Evolutionary conservation across 2,329 filamentous ascomycete genomes (phyloP).

Genomic region (Cladosporium sp.): DNA sequence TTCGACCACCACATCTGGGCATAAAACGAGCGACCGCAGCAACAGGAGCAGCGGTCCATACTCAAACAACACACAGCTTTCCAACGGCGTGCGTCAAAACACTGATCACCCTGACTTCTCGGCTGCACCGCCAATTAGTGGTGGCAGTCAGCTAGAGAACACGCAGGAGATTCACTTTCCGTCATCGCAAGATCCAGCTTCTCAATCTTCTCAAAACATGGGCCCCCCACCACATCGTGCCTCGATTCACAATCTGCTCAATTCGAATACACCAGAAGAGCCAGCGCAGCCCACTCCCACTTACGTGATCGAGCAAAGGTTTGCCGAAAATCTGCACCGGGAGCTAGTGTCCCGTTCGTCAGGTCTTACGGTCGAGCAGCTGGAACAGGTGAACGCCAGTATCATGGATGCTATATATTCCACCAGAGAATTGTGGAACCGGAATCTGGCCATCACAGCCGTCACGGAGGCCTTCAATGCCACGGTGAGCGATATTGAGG

Average conservation of each 20-base stretch:
- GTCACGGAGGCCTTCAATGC: slow-evolving; percentile 74
- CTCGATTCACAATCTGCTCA: slow-evolving; percentile 45
- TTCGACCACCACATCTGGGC: slow-evolving; percentile 80
- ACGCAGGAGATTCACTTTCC: slow-evolving; percentile 56
- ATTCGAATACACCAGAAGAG: slow-evolving; percentile 30
- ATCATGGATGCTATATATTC: slow-evolving; percentile 91
- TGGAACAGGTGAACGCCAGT: slow-evolving; percentile 88
- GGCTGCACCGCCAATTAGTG: slow-evolving; percentile 48
- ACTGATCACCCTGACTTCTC: slow-evolving; percentile 57
- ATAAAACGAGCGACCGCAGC: slow-evolving; percentile 67
- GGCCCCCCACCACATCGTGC: slow-evolving; percentile 35
- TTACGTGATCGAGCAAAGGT: slow-evolving; percentile 49
- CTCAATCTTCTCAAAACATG: slow-evolving; percentile 37
- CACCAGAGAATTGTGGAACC: slow-evolving; percentile 77
- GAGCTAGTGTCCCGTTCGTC: slow-evolving; percentile 67
- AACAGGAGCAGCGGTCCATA: slow-evolving; percentile 55
- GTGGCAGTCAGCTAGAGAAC: slow-evolving; percentile 63
- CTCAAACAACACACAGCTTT: slow-evolving; percentile 66
- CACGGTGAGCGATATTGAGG: slow-evolving; percentile 67
- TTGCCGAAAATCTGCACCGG: slow-evolving; percentile 60
- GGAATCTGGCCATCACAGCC: slow-evolving; percentile 66
- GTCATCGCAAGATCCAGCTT: slow-evolving; percentile 40
- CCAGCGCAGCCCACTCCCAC: slow-evolving; percentile 25
- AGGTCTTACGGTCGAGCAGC: slow-evolving; percentile 84
- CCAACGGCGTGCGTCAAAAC: slow-evolving; percentile 57